Evolutionary conservation across 768 basidiomycete genomes (phyloP), one percentile per base, ranked within the genome.

Genomic region (Rhodotorula diobovata): DNA sequence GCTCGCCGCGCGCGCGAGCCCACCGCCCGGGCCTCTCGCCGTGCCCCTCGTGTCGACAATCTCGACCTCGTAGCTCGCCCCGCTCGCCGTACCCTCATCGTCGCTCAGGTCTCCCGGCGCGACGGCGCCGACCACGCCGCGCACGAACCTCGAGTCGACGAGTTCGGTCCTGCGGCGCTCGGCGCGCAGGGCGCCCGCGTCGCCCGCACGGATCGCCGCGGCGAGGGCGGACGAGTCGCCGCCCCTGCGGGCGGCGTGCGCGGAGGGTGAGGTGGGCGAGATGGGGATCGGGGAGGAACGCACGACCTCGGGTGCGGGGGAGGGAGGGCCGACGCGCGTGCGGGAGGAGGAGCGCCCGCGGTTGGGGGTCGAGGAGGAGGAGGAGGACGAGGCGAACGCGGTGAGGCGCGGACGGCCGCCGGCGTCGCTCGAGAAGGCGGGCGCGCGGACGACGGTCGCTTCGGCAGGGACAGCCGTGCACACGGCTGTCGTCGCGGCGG

Each of bases 151-250:
- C 54, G 54, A n/a, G 28, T 39, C 39, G 57, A 39, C 39, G 39
- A 43, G 3, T 28, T 28, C 57, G 16, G 37, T n/a, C 39, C 28
- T n/a, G 57, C 35, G 39, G 11, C 41, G 57, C 57, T 58, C 39
- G 41, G 23, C 39, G 35, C 28, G 57, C 12, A 61, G 34, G 46
- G 25, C 23, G 16, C 25, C 10, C 23, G 20, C 12, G 43, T 67
- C 67, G 43, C 45, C 55, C 53, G 61, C 43, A 20, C 53, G 25
- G 41, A 67, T 34, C 23, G 67, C 67, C 23, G 53, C 46, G 1
- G 61, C 60, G 34, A 67, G 60, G 28, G 45, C 55, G 8, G 41
- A 43, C 39, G 53, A 51, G 25, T 62, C 32, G 37, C 35, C 23
- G n/a, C n/a, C n/a, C n/a, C n/a, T n/a, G n/a, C n/a, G n/a, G n/a